Conservation (phyloP, 352 stramenopile genomes). For the Globisporangium orthogonon region DNA sequence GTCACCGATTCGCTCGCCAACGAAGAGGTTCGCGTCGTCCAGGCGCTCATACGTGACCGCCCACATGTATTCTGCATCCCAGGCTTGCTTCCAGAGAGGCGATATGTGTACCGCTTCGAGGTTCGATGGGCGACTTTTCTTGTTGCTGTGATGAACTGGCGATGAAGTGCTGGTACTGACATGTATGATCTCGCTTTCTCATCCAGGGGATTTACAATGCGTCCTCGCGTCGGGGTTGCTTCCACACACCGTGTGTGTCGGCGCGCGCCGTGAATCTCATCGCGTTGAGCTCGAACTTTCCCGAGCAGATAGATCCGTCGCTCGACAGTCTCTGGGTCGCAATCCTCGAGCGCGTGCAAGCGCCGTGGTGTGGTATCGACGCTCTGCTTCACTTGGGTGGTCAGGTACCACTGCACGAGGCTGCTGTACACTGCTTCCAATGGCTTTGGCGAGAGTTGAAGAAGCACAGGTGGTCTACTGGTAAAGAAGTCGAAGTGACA, state of each 20-base stretch:
- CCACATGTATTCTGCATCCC: conserved; percentile 45
- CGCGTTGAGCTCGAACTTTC: conserved; percentile 63
- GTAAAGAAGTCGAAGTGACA: not conserved
- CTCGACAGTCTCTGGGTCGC: conserved; percentile 53
- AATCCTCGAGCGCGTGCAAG: conserved; percentile 34
- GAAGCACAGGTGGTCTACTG: conserved; percentile 1
- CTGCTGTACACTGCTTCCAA: conserved; percentile 49
- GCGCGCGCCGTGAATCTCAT: conserved; percentile 36
- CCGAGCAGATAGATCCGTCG: conserved; percentile 47
- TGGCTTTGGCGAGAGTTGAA: conserved; percentile 40
- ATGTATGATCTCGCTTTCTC: not conserved
- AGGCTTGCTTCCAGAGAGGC: conserved; percentile 35
- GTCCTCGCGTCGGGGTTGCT: conserved; percentile 38
- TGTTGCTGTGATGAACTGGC: not conserved
- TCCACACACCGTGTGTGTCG: conserved; percentile 41
- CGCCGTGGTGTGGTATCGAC: conserved; percentile 67
- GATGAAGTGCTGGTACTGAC: not conserved
- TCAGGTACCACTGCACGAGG: conserved; percentile 70
- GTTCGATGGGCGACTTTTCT: conserved; percentile 8
- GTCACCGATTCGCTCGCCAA: conserved; percentile 60
- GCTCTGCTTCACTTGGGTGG: conserved; percentile 65
- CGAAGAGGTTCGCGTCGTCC: conserved; percentile 28
- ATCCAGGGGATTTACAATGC: conserved; percentile 49
- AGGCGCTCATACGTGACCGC: conserved; percentile 21
- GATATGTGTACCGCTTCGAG: conserved; percentile 70